These are phyloP conservation scores for Lentinula guzmanii DNA, from an alignment of 768 basidiomycete species.

Conservation along the genomic window DNA sequence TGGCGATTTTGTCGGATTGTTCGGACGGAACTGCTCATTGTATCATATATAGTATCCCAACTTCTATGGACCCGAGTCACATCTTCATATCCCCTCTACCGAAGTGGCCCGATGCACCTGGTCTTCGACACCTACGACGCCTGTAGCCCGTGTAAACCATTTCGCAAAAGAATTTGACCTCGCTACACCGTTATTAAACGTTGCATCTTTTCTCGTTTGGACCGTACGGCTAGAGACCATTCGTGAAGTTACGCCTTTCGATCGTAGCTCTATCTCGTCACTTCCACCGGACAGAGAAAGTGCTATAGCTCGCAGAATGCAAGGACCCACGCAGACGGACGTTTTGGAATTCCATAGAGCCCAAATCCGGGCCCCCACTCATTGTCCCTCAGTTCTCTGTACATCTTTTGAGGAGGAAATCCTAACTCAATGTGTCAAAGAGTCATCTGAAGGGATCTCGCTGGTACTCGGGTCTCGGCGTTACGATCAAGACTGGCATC, in stretches of 20 bases:
- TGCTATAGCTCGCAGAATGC: constrained; percentile 20
- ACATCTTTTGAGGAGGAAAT: constrained; percentile 5
- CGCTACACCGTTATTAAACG: constrained; percentile 32
- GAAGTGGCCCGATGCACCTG: constrained; percentile 12
- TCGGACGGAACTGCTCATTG: neutral
- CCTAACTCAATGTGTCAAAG: neutral
- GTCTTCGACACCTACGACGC: constrained; percentile 26
- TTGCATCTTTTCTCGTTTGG: constrained; percentile 33
- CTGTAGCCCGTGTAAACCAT: constrained; percentile 27
- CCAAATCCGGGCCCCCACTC: constrained; percentile 25
- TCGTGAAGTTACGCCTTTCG: constrained; percentile 22
- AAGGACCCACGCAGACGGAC: constrained; percentile 33
- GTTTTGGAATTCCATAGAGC: constrained; percentile 31
- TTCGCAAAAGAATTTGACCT: constrained; percentile 34
- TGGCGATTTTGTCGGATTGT: neutral
- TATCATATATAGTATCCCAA: constrained; percentile 31
- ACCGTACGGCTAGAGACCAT: constrained; percentile 29
- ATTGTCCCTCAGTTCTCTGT: constrained; percentile 4
- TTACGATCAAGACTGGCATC: constrained; percentile 45
- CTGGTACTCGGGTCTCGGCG: constrained; percentile 15
- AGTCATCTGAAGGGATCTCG: neutral
- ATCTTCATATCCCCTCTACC: constrained; percentile 34
- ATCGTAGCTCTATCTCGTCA: constrained; percentile 10
- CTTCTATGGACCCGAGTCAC: constrained; percentile 35
- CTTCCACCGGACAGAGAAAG: constrained; percentile 30